Base-by-base conservation (phyloP, 2,329 filamentous ascomycete species). In the Ascomycota sp. region DNA sequence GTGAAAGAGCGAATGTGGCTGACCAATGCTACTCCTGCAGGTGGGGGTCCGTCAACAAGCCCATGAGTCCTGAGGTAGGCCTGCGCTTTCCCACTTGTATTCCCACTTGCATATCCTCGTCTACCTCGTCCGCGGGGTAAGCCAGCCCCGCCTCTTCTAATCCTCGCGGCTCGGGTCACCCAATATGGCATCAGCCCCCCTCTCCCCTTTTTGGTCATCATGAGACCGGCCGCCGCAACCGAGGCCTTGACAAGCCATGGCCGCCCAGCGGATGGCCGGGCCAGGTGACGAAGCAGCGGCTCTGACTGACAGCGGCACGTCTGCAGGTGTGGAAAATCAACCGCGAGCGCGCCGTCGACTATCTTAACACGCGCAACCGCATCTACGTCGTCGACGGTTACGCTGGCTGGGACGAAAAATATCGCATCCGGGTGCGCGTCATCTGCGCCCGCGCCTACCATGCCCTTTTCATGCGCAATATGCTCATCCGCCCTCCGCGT, bases 381-480 rank as follows among this genome's bases (percentile, higher is more conserved):
- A 95, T 98, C 63, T 98, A 98, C 57, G 89, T 98, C 41, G 69
- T 98, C 41, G 89, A 98, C 55, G 89, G 89, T 40, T 98, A 76
- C 53, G 89, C 89, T 42, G 89, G 89, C 55, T 98, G 89, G 89
- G 89, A 98, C 47, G 77, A 91, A 65, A 85, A 89, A 56, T 98
- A 98, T 68, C 72, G 85, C 43, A 95, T 98, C 62, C 80, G 75
- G 48, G 89, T 98, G 46, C 85, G 89, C 50, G 86, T 98, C 40
- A 85, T 98, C 51, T 98, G 89, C 63, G 89, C 89, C 42, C 85
- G 89, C 53, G 89, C 89, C 57, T 98, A 98, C 69, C 89, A 98
- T 69, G 89, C 89, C 38, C 73, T 98, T 40, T 98, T 98, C 74
- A 98, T 98, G 89, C 81, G 85, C 52, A 98, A 98, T 69, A 98